phyloP scores from a whole-genome alignment of 2,329 filamentous ascomycete genomes.

The Cladosporium sp. region DNA sequence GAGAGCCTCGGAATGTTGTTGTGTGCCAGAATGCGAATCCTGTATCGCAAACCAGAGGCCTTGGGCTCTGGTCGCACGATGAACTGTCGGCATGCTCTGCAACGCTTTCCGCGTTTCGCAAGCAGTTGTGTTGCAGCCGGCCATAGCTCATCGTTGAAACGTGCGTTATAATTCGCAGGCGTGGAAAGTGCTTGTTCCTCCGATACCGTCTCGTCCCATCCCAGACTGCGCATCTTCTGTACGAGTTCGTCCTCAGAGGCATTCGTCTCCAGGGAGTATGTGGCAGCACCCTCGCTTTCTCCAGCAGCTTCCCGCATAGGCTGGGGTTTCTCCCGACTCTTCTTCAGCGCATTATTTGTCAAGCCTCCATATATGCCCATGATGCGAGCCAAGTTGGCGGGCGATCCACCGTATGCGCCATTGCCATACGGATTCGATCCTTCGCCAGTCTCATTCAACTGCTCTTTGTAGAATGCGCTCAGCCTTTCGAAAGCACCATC shows the following conservation, averaged over 20 bases:
- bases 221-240: constrained; percentile 51
- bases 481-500: constrained; percentile 59
- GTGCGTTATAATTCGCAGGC: constrained; percentile 46
- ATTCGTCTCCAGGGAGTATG: constrained; percentile 40
- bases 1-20: constrained; percentile 82
- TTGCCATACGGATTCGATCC: constrained; percentile 43
- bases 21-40: constrained; percentile 79
- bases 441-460: constrained; percentile 64
- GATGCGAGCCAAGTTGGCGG: constrained; percentile 77
- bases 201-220: constrained; percentile 62
- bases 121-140: constrained; percentile 79
- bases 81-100: constrained; percentile 87
- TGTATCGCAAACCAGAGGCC: constrained; percentile 81
- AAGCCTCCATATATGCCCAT: constrained; percentile 81
- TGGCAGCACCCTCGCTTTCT: constrained; percentile 63
- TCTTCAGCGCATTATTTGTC: constrained; percentile 58
- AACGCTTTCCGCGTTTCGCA: constrained; percentile 91
- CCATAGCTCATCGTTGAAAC: constrained; percentile 69
- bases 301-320: constrained; percentile 77
- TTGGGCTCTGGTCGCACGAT: constrained; percentile 92
- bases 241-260: constrained; percentile 54
- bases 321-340: constrained; percentile 62
- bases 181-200: constrained; percentile 50
- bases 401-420: constrained; percentile 61
- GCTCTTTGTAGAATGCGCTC: constrained; percentile 74